Percentiles rank a stretch among this genome's conserved stretches.
phyloP scores from a whole-genome alignment of 139 green algal species.

The Pleodorina starrii region DNA sequence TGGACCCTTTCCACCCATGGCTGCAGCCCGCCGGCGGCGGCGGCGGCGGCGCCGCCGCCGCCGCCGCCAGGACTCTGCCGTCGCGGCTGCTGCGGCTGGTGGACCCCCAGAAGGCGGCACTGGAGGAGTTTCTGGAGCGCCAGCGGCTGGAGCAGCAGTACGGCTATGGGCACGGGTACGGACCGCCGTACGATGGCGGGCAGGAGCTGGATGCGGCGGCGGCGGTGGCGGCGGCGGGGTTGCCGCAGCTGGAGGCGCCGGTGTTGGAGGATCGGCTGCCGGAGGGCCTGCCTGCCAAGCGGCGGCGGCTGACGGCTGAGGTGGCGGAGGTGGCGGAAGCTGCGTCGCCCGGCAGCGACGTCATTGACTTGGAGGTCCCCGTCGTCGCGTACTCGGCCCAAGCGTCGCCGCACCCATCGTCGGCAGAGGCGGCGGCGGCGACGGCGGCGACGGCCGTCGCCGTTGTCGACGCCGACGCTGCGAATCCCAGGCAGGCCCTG shows the following conservation, averaged over 20 bases:
- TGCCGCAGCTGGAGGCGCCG: conserved; percentile 4
- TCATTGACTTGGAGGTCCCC: neutral
- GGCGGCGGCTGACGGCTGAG: conserved; percentile 19
- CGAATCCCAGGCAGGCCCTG: neutral
- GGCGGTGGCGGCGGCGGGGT: conserved; percentile 6
- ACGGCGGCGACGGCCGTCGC: neutral
- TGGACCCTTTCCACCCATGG: conserved; percentile 38
- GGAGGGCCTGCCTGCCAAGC: neutral
- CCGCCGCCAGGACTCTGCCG: neutral
- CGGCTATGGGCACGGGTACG: neutral
- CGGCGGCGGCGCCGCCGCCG: neutral
- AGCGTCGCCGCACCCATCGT: neutral
- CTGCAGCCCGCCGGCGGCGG: neutral
- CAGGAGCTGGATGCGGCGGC: neutral
- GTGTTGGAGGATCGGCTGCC: neutral
- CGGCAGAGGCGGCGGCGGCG: neutral
- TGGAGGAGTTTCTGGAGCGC: conserved; percentile 28
- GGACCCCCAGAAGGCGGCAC: conserved; percentile 16
- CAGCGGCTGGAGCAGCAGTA: conserved; percentile 19
- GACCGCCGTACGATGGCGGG: conserved; percentile 3
- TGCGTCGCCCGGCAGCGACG: neutral
- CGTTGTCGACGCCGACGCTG: neutral
- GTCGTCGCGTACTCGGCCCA: neutral
- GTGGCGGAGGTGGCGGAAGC: neutral
- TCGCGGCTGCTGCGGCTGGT: neutral